Base-by-base conservation (phyloP, 805 yeast species). In the Diddensiella transvaalensis region DNA sequence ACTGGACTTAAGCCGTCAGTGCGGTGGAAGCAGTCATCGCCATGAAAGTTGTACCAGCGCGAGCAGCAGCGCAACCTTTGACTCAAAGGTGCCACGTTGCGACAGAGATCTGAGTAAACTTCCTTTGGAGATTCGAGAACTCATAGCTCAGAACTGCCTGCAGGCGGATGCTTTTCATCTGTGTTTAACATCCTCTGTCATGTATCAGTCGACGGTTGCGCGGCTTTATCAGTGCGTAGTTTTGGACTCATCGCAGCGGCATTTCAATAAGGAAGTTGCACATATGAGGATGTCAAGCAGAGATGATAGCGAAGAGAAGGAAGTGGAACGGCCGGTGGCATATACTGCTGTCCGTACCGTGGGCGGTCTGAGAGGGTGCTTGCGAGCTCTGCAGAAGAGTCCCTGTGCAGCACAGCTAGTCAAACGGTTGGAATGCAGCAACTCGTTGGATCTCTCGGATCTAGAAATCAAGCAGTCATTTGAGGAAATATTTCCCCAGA, bases 161-260 rank as follows among this genome's bases (percentile, higher is more conserved):
- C 69, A 64, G 44, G 57, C 66, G 3, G 70, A 67, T 32, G 60
- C 64, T 3, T 60, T 64, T 26, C 60, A 57, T 26, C 57, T 66
- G 5, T 57, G 62, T 11, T 39, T 64, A 19, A 58, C 65, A 1
- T 55, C 58, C 33, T 54, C 55, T n/a, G 38, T 39, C 4, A 39
- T 61, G 26, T 44, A 54, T 22, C 52, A 53, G 5, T 55, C 60
- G 4, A 49, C 62, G 4, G 37, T 57, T 5, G 54, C 58, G 6
- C 55, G 61, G 3, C 50, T 66, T 0, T 66, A 66, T 47, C 59
- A 52, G 15, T 52, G 60, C 39, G 58, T 66, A 8, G 50, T 65
- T 6, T 47, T 66, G 13, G 70, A 66, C 44, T 50, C 63, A 24
- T 49, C 60, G 19, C 66, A 63, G 29, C 58, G 66, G 8, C 51